These are phyloP conservation scores for Pelargonium cotyledonis DNA, from an alignment of 441 rosid genomes.

Conservation along the genomic window DNA sequence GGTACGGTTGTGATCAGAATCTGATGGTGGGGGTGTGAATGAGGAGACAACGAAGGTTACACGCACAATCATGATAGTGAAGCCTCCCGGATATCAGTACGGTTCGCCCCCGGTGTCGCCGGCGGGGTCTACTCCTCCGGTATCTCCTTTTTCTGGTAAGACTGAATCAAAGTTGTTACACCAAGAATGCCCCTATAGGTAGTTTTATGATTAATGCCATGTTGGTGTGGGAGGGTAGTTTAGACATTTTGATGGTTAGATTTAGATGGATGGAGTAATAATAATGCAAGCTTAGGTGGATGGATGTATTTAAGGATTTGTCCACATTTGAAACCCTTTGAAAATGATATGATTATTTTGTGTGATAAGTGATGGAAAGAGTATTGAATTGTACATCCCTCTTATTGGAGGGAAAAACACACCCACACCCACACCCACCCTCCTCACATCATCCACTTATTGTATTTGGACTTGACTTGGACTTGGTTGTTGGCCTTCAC, in stretches of 20 bases:
- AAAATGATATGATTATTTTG: constrained; percentile 4
- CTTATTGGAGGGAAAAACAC: no score
- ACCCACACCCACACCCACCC: neutral
- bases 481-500: no score
- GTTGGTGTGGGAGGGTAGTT: constrained; percentile 11
- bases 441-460: neutral
- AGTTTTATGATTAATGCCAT: neutral
- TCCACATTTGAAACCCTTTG: neutral
- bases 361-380: no score
- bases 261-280: neutral
- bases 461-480: neutral
- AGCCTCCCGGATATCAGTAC: constrained; percentile 61
- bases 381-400: neutral
- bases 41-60: constrained; percentile 54
- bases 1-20: constrained; percentile 30
- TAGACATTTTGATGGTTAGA: constrained; percentile 18
- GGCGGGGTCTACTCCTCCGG: constrained; percentile 70
- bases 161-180: neutral
- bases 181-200: constrained; percentile 17
- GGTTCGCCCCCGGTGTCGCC: constrained; percentile 80
- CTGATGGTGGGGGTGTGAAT: constrained; percentile 41
- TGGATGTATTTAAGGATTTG: neutral
- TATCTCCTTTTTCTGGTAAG: constrained; percentile 82
- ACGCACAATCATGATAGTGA: constrained; percentile 74
- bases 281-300: constrained; percentile 18